These are phyloP conservation scores for Cytospora piceicola DNA, from an alignment of 2,329 filamentous ascomycete species.

Conservation along the genomic window DNA sequence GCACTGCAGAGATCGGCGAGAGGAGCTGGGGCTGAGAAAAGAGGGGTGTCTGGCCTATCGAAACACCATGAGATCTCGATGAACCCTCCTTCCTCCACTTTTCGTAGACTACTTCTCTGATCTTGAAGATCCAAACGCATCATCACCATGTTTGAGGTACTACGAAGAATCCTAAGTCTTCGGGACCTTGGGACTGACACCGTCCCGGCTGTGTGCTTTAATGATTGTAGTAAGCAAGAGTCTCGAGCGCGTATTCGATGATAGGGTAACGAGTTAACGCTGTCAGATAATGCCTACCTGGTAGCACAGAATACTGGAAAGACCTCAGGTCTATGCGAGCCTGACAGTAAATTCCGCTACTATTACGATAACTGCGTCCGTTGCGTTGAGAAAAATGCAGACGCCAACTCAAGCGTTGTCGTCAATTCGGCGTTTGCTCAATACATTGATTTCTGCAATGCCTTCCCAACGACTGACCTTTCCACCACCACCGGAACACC, in stretches of 20 bases:
- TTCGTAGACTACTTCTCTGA: neutral
- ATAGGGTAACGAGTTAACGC: neutral
- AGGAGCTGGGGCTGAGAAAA: no score
- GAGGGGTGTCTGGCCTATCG: no score
- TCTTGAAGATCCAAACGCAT: neutral
- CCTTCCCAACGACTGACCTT: rapidly evolving
- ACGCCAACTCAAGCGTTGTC: neutral
- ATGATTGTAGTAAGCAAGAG: neutral
- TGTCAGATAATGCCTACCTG: neutral
- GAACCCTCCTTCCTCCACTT: neutral
- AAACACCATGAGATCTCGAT: no score
- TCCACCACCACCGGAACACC: neutral
- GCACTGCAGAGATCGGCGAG: no score
- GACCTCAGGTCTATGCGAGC: neutral
- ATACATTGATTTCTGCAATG: neutral
- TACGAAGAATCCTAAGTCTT: neutral
- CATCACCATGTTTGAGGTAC: neutral
- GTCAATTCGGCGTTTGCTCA: neutral
- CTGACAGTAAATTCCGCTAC: rapidly evolving
- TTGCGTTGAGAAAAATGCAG: neutral
- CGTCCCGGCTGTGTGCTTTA: neutral
- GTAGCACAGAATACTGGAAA: neutral
- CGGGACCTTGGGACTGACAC: neutral
- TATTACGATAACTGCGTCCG: no score
- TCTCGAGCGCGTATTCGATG: rapidly evolving